Evolutionary conservation across 176 grass and related monocot genomes (phyloP).

Genomic region (Oryza meridionalis): DNA sequence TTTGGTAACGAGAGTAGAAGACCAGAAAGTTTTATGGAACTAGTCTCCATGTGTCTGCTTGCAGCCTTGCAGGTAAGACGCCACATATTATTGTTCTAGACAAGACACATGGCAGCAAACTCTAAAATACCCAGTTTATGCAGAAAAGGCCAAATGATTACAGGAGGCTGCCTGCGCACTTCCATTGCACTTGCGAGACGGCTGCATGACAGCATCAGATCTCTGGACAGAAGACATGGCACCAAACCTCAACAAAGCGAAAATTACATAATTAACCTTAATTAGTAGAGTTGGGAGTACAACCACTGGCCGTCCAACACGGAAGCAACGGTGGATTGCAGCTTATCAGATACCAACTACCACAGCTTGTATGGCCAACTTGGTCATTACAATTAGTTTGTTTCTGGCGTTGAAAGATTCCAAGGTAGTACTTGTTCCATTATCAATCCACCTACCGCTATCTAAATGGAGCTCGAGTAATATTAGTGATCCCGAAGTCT

Average conservation of each 20-base stretch:
- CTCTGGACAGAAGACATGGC: background rate
- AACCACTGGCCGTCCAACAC: background rate
- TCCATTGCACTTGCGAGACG: background rate
- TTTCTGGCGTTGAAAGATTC: constrained; percentile 35
- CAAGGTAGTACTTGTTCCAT: constrained; percentile 1
- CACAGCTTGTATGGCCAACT: background rate
- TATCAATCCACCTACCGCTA: background rate
- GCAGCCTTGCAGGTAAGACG: background rate
- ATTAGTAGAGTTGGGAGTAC: background rate
- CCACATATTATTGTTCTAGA: background rate
- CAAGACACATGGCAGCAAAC: constrained; percentile 15
- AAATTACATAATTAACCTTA: background rate
- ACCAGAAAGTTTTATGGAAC: background rate
- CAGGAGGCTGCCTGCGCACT: background rate
- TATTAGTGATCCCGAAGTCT: background rate
- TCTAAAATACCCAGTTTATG: background rate
- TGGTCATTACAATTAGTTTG: background rate
- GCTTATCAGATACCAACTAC: background rate
- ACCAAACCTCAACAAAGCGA: background rate
- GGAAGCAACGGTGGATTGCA: background rate
- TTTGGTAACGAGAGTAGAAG: background rate
- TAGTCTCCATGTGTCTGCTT: background rate
- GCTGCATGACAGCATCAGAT: background rate
- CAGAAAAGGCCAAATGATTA: constrained; percentile 11
- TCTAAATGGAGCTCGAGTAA: constrained; percentile 13